Percentiles rank a stretch among this genome's conserved stretches.
Conservation (phyloP, 2,329 filamentous ascomycete species). For the Aspergillus terreus region DNA sequence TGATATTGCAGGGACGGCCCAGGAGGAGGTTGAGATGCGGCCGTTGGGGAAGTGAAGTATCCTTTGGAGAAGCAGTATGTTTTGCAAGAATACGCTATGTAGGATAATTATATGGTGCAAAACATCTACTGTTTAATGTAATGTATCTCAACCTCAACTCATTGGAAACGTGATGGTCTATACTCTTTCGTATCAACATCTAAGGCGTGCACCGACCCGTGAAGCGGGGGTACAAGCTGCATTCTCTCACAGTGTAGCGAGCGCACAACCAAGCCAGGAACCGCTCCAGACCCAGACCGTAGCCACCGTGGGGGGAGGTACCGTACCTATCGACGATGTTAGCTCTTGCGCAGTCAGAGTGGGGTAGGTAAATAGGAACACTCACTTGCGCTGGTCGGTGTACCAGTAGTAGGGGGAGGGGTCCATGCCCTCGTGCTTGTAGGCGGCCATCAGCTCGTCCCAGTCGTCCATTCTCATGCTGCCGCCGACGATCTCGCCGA, state of each 20-base stretch:
- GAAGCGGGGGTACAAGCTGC: constrained; percentile 50
- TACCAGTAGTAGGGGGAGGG: constrained; percentile 95
- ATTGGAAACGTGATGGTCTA: constrained; percentile 1
- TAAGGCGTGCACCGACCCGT: constrained; percentile 49
- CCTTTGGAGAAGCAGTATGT: too few species aligned
- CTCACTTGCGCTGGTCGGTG: constrained; percentile 91
- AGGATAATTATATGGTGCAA: too few species aligned
- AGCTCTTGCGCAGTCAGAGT: constrained; percentile 1
- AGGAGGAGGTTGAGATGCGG: too few species aligned
- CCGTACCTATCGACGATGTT: constrained; percentile 62
- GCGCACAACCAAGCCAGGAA: constrained; percentile 67
- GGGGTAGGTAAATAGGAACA: constrained; percentile 21
- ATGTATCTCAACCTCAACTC: background rate
- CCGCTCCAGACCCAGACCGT: constrained; percentile 87
- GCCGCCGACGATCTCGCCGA: constrained; percentile 94
- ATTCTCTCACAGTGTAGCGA: constrained; percentile 62
- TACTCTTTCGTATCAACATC: constrained; percentile 7
- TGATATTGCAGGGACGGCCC: too few species aligned
- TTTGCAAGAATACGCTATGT: too few species aligned
- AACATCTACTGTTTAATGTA: too few species aligned
- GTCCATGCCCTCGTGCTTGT: constrained; percentile 80
- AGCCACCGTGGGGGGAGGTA: constrained; percentile 86
- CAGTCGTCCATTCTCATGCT: constrained; percentile 94
- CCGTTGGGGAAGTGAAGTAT: too few species aligned
- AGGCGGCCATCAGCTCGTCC: constrained; percentile 84